These are phyloP conservation scores for Mimosa bimucronata DNA, from an alignment of 306 rosid species.

Conservation along the genomic window DNA sequence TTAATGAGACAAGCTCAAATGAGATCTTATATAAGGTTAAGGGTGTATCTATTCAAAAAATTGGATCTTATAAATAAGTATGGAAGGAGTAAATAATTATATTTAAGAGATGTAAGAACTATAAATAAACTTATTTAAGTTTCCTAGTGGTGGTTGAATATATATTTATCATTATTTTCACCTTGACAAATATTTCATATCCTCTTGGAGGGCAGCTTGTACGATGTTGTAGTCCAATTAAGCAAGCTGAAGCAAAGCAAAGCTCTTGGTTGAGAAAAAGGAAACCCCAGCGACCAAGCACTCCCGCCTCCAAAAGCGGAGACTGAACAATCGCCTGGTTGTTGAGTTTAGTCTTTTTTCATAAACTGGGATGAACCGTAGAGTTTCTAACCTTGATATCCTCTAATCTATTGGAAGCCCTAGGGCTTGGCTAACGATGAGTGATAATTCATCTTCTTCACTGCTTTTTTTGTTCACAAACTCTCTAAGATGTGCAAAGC, in stretches of 20 bases:
- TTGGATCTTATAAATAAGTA: no score
- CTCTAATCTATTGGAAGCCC: conserved; percentile 46
- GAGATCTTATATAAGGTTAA: no score
- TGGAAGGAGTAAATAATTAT: no score
- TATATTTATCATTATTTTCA: neutral
- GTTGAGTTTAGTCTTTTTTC: neutral
- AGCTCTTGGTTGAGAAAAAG: neutral
- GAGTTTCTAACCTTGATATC: conserved; percentile 31
- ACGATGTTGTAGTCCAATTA: conserved; percentile 16
- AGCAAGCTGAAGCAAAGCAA: neutral
- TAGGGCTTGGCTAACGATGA: conserved; percentile 37
- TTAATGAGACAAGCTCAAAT: no score
- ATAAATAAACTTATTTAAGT: no score
- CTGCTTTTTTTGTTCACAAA: neutral
- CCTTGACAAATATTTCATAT: neutral
- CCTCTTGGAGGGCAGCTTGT: conserved; percentile 19
- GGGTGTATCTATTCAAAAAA: no score
- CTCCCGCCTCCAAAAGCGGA: no score
- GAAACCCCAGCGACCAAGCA: no score
- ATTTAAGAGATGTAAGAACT: no score
- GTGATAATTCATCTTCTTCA: neutral
- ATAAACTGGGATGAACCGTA: conserved; percentile 34
- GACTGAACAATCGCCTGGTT: no score
- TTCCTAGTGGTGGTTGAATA: no score
- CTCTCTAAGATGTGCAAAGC: conserved; percentile 9